These are phyloP conservation scores for Turritis glabra DNA, from an alignment of 345 rosid species.

Conservation along the genomic window DNA sequence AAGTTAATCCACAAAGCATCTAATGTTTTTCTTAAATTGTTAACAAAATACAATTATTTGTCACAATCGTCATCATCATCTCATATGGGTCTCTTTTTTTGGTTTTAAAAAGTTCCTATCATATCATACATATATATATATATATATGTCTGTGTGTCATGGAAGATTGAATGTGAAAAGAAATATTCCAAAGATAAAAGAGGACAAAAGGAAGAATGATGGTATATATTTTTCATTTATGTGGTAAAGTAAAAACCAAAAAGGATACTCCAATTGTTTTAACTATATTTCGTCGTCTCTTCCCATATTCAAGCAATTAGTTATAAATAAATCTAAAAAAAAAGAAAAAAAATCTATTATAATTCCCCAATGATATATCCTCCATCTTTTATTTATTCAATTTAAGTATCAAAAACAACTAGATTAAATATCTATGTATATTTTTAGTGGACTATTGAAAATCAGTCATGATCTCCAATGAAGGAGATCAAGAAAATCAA, in stretches of 20 bases:
- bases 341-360: background rate
- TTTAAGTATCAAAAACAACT: background rate
- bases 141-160: background rate
- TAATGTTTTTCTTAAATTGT: background rate
- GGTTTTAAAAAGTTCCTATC: conserved; percentile 31
- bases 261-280: conserved; percentile 4
- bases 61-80: conserved; percentile 40
- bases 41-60: conserved; percentile 27
- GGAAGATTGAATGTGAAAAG: conserved; percentile 31
- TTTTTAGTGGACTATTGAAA: background rate
- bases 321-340: background rate
- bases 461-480: background rate
- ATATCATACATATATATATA: conserved; percentile 3
- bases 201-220: conserved; percentile 41
- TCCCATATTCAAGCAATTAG: conserved; percentile 28
- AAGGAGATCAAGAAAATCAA: conserved; percentile 13
- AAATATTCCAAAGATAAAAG: conserved; percentile 36
- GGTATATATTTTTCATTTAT: conserved; percentile 35
- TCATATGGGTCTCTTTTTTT: conserved; percentile 35
- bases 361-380: background rate
- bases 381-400: background rate
- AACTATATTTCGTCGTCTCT: conserved; percentile 26
- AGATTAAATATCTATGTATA: background rate
- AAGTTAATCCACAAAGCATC: conserved; percentile 28
- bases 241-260: conserved; percentile 31